Evolutionary conservation across 306 rosid species (phyloP).

Genomic region (Inga laurina): DNA sequence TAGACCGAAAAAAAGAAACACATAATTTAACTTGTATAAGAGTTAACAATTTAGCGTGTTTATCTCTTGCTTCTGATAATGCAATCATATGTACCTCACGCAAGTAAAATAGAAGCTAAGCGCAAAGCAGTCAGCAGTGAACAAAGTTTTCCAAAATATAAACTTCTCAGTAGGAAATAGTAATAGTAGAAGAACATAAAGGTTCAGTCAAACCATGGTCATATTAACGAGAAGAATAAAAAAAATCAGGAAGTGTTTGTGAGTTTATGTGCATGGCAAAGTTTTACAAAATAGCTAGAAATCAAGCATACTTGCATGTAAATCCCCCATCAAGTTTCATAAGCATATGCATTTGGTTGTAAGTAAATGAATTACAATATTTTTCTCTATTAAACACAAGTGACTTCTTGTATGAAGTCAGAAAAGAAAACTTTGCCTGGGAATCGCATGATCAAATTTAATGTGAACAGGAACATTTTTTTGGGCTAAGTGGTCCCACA

Average conservation of each 20-base stretch:
- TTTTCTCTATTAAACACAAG: not conserved
- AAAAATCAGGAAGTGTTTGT: not conserved
- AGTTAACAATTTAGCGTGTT: slow-evolving; percentile 4
- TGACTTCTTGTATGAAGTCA: not conserved
- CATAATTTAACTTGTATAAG: not conserved
- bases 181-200: not conserved
- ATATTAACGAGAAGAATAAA: not conserved
- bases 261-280: not conserved
- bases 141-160: not conserved
- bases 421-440: not conserved
- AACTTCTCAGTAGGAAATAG: not conserved
- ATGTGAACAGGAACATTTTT: not conserved
- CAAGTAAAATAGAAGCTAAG: not conserved
- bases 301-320: slow-evolving; percentile 6
- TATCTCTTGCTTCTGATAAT: slow-evolving; percentile 22
- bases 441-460: slow-evolving; percentile 12
- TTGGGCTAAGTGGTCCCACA: slow-evolving; percentile 12
- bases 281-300: not conserved
- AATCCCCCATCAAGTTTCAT: not conserved
- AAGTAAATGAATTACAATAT: not conserved
- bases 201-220: not conserved
- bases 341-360: not conserved
- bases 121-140: not conserved
- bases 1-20: not conserved
- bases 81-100: not conserved